These are phyloP conservation scores for Candida endomychidarum DNA, from an alignment of 805 yeast species.

Conservation along the genomic window DNA sequence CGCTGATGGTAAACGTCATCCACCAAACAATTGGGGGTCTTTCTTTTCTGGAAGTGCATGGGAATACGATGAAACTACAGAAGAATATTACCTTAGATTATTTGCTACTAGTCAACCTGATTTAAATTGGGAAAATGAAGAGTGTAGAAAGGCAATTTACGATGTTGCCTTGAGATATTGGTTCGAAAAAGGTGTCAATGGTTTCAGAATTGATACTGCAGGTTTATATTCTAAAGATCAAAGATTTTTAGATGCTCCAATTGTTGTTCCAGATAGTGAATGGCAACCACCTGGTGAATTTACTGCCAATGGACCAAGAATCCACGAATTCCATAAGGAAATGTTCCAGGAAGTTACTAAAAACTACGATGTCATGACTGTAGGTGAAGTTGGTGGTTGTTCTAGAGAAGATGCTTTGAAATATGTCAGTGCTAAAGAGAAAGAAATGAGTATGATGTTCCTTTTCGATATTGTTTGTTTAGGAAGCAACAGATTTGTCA, in stretches of 20 bases:
- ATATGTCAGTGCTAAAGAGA: slow-evolving; percentile 41
- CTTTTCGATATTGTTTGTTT: slow-evolving; percentile 33
- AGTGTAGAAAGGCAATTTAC: slow-evolving; percentile 38
- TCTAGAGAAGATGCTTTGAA: slow-evolving; percentile 42
- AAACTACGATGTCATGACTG: slow-evolving; percentile 54
- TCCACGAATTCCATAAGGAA: slow-evolving; percentile 58
- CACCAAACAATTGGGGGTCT: slow-evolving; percentile 59
- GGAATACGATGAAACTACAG: slow-evolving; percentile 53
- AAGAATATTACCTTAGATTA: slow-evolving; percentile 54
- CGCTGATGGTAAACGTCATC: slow-evolving; percentile 48
- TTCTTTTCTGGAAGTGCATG: slow-evolving; percentile 57
- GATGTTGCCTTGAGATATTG: slow-evolving; percentile 51
- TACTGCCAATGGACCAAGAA: slow-evolving; percentile 50
- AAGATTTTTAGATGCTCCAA: slow-evolving; percentile 49
- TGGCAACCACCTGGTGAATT: slow-evolving; percentile 38
- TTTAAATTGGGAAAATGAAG: slow-evolving; percentile 59
- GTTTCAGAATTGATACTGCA: slow-evolving; percentile 59
- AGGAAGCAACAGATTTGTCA: slow-evolving; percentile 40
- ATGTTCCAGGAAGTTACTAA: slow-evolving; percentile 43
- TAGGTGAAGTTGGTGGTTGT: slow-evolving; percentile 54
- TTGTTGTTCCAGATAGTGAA: slow-evolving; percentile 38
- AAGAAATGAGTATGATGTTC: slow-evolving; percentile 39
- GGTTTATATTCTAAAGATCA: slow-evolving; percentile 51
- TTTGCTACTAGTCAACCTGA: slow-evolving; percentile 60
- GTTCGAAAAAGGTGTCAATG: slow-evolving; percentile 57